Conservation (phyloP, 1,139 yeast species). For the Yamadazyma membranifaciens region DNA sequence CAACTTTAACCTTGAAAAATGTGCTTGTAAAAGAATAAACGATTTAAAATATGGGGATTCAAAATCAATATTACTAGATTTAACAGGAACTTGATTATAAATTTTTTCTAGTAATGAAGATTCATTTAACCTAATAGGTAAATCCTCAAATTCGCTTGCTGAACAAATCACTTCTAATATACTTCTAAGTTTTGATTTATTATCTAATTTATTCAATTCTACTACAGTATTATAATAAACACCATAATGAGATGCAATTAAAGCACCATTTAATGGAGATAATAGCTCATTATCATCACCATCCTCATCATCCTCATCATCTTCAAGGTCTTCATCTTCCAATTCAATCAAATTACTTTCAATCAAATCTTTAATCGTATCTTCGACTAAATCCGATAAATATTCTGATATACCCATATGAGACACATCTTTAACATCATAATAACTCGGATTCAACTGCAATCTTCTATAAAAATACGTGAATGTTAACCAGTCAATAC, state of each 20-base stretch:
- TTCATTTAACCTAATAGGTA: slow-evolving; percentile 66
- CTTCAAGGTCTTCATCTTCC: slow-evolving; percentile 33
- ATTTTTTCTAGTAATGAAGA: slow-evolving; percentile 40
- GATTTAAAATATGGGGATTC: slow-evolving; percentile 67
- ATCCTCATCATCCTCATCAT: slow-evolving; percentile 29
- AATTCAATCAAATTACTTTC: slow-evolving; percentile 65
- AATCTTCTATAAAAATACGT: slow-evolving; percentile 80
- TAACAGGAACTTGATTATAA: slow-evolving; percentile 62
- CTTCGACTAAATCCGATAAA: slow-evolving; percentile 80
- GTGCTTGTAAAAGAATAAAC: slow-evolving; percentile 76
- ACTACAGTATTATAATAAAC: slow-evolving; percentile 67
- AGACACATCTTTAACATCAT: slow-evolving; percentile 67
- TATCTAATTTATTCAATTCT: slow-evolving; percentile 50
- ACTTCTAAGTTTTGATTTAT: slow-evolving; percentile 57
- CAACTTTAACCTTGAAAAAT: slow-evolving; percentile 59
- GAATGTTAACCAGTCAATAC: slow-evolving; percentile 87
- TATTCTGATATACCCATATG: slow-evolving; percentile 74
- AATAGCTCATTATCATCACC: slow-evolving; percentile 45
- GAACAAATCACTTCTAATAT: slow-evolving; percentile 65
- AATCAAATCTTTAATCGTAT: slow-evolving; percentile 61
- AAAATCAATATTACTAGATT: slow-evolving; percentile 33
- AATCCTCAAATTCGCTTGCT: slow-evolving; percentile 65
- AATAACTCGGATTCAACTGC: slow-evolving; percentile 82
- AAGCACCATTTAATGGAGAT: slow-evolving; percentile 63
- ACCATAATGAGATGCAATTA: slow-evolving; percentile 73